Conservation (phyloP, 2,329 filamentous ascomycete genomes). For the Paradendryphiella salina region DNA sequence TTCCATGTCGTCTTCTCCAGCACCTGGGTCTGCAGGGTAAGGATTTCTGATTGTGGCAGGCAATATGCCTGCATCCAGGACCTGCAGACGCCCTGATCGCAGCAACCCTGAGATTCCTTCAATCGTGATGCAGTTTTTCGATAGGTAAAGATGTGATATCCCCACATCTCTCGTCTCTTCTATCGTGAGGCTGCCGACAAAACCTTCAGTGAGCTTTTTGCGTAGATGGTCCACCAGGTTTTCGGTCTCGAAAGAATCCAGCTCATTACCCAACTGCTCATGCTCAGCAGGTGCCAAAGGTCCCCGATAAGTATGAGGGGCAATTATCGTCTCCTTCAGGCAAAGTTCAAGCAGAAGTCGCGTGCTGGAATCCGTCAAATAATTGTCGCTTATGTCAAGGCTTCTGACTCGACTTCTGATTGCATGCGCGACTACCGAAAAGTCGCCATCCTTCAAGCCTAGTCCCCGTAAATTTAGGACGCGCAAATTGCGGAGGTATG, state of each 20-base stretch:
- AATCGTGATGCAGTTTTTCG: conserved; percentile 59
- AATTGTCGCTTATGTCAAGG: conserved; percentile 61
- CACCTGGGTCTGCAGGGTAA: neutral
- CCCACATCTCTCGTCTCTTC: conserved; percentile 59
- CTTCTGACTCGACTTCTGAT: conserved; percentile 58
- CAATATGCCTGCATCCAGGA: conserved; percentile 60
- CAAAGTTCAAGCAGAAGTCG: conserved; percentile 57
- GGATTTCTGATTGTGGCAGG: conserved; percentile 25
- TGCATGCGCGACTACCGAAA: conserved; percentile 56
- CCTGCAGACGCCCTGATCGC: conserved; percentile 56
- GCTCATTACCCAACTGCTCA: conserved; percentile 43
- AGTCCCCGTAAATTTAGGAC: conserved; percentile 61
- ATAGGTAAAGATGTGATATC: conserved; percentile 63
- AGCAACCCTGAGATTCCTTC: conserved; percentile 60
- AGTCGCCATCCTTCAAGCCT: conserved; percentile 57
- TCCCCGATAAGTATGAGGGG: conserved; percentile 14
- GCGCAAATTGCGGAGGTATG: conserved; percentile 55
- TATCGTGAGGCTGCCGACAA: conserved; percentile 58
- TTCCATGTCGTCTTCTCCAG: conserved; percentile 25
- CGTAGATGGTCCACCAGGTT: conserved; percentile 58
- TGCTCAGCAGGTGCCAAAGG: conserved; percentile 30
- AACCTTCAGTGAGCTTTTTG: conserved; percentile 41
- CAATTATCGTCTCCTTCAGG: conserved; percentile 43
- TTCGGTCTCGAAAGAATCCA: conserved; percentile 44
- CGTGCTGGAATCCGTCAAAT: conserved; percentile 60